Evolutionary conservation across 345 rosid genomes (phyloP), one percentile per base, ranked within the genome.

Genomic region (Syzygium aqueum): DNA sequence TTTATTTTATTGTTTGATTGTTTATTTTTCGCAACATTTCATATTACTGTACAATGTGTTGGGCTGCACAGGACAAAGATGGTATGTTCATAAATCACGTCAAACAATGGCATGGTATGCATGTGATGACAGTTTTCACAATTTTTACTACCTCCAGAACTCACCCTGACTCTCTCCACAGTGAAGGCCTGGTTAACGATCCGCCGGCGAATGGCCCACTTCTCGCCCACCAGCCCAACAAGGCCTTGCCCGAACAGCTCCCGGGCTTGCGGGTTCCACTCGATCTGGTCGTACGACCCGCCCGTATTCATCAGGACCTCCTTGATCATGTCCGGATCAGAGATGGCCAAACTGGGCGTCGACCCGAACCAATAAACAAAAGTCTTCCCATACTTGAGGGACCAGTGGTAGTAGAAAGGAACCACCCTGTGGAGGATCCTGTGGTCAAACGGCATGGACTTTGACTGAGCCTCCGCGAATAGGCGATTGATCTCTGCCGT

Each of bases 361-460:
- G 90, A 86, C 85, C 99, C 98, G 77, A 96, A 96, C 98, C 98
- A 94, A 90, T 88, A 96, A 10, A 97, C 88, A 77, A 92, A 94
- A 25, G 91, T 92, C 87, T 89, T 92, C 86, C 98, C 98, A 43
- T 94, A 92, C 86, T 4, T 80, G 84, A 59, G 85, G 12, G 97
- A 93, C 97, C 98, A 97, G 10, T 21, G 57, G 86, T 91, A 50
- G 92, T 92, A 94, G 88, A 91, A 94, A 16, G 98, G 97, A 51
- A 88, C 89, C 86, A 89, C 93, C 12, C 95, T 90, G 84, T 85
- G 93, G 43, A 95, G 89, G 85, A 90, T 86, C 61, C 90, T 92
- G 65, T 90, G 95, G 77, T 87, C 88, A n/a, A 85, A 73, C 1
- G 91, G 63, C 22, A 89, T 86, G 40, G 97, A 86, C 92, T 91